A percentile compares a stretch with the other conserved stretches of the same genome.
Conservation (phyloP, 2,329 filamentous ascomycete species). For the Penicillium sp. region DNA sequence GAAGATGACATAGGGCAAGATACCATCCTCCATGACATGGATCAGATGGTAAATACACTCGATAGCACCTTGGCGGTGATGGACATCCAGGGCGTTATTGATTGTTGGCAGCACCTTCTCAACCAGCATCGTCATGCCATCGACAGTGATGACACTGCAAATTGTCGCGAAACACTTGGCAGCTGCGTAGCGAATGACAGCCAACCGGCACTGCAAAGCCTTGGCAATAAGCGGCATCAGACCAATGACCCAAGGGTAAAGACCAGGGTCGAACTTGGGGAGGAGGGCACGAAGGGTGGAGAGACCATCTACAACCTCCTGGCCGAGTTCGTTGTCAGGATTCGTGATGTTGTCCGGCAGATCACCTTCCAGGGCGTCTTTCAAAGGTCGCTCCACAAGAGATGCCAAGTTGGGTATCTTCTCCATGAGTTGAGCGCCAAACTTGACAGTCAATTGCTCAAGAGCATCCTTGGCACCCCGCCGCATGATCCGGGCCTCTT, state of each 20-base stretch:
- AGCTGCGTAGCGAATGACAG: conserved; percentile 92
- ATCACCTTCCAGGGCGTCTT: conserved; percentile 68
- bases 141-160: conserved; percentile 92
- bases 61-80: conserved; percentile 87
- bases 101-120: conserved; percentile 91
- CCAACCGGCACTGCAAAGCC: conserved; percentile 82
- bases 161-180: conserved; percentile 97
- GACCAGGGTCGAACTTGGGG: conserved; percentile 77
- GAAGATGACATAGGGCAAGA: conserved; percentile 97
- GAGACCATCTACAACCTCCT: conserved; percentile 91
- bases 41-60: conserved; percentile 97
- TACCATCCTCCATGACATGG: conserved; percentile 95
- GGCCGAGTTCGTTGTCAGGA: conserved; percentile 74
- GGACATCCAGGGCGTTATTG: conserved; percentile 83
- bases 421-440: conserved; percentile 75
- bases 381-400: conserved; percentile 80
- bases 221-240: conserved; percentile 84
- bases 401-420: conserved; percentile 78
- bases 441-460: conserved; percentile 79
- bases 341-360: conserved; percentile 74
- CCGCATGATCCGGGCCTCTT: conserved; percentile 83
- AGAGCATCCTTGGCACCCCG: conserved; percentile 92
- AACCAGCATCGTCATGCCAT: conserved; percentile 94
- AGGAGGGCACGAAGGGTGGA: conserved; percentile 89
- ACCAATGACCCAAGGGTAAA: conserved; percentile 78